Conservation (phyloP, 2,329 filamentous ascomycete genomes). For the Cadophora sp. region DNA sequence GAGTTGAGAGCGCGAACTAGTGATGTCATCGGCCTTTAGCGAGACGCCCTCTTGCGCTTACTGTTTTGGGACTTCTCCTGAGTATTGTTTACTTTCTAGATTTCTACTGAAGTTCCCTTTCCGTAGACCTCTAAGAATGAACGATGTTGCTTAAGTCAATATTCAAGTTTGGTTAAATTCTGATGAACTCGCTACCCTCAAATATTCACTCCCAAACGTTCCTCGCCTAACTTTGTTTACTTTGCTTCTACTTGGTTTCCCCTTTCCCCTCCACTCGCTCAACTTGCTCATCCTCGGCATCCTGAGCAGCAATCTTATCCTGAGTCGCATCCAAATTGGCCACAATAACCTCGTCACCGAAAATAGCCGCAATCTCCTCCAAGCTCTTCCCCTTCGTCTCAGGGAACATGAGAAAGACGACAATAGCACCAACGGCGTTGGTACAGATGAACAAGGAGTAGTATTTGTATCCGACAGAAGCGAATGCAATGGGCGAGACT, state of each 20-base stretch:
- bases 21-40: slow-evolving; percentile 15
- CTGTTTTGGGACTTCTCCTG: background rate
- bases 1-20: background rate
- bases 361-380: slow-evolving; percentile 57
- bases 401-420: slow-evolving; percentile 55
- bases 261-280: background rate
- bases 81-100: background rate
- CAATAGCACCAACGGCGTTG: slow-evolving; percentile 60
- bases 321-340: background rate
- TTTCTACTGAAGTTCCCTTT: background rate
- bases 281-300: background rate
- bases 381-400: slow-evolving; percentile 63
- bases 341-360: background rate
- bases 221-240: slow-evolving; percentile 16
- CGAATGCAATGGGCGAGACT: too few relatives aligned
- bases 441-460: slow-evolving; percentile 28
- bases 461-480: too few relatives aligned
- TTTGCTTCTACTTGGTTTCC: slow-evolving; percentile 8
- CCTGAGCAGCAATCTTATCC: background rate
- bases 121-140: background rate
- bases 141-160: too few relatives aligned
- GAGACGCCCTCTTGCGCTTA: background rate
- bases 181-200: too few relatives aligned
- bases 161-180: too few relatives aligned
- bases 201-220: too few relatives aligned